Conservation (phyloP, 345 rosid species). For the Camelina sativa region DNA sequence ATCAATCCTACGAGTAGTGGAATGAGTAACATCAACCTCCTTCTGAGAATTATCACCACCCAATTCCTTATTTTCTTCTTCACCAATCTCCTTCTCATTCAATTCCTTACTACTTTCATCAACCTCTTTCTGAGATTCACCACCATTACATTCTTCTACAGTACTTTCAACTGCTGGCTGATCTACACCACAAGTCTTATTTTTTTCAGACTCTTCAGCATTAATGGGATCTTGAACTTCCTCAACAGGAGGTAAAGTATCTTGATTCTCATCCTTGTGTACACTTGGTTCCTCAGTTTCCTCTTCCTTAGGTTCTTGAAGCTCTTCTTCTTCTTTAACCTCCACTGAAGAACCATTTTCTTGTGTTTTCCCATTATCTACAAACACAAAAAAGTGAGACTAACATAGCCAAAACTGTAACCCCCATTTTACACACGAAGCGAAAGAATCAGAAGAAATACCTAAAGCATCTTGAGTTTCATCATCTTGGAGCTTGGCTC, state of each 20-base stretch:
- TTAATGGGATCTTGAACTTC: conserved; percentile 25
- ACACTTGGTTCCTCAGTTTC: conserved; percentile 34
- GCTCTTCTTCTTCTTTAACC: conserved; percentile 22
- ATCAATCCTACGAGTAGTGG: conserved; percentile 58
- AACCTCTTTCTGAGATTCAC: conserved; percentile 4
- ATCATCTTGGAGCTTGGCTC: conserved; percentile 57
- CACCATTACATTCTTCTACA: conserved; percentile 6
- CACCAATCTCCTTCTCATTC: conserved; percentile 31
- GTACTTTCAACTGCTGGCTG: conserved; percentile 16
- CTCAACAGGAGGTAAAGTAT: conserved; percentile 27
- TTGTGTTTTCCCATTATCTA: conserved; percentile 39
- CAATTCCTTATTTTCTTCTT: conserved; percentile 26
- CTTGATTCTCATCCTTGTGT: conserved; percentile 26
- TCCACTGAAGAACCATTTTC: conserved; percentile 23
- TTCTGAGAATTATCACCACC: conserved; percentile 34
- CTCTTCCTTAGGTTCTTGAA: conserved; percentile 29
- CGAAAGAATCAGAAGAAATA: conserved; percentile 22
- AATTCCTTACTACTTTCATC: neutral
- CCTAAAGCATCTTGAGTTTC: conserved; percentile 55
- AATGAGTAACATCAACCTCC: conserved; percentile 36
- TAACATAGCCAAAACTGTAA: neutral
- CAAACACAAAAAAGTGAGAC: neutral
- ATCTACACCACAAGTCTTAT: conserved; percentile 16
- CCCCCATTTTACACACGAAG: neutral
- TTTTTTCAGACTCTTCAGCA: conserved; percentile 29